Base-by-base conservation (phyloP, 1,284 basidiomycete species). In the Cryptococcus hybrid region DNA sequence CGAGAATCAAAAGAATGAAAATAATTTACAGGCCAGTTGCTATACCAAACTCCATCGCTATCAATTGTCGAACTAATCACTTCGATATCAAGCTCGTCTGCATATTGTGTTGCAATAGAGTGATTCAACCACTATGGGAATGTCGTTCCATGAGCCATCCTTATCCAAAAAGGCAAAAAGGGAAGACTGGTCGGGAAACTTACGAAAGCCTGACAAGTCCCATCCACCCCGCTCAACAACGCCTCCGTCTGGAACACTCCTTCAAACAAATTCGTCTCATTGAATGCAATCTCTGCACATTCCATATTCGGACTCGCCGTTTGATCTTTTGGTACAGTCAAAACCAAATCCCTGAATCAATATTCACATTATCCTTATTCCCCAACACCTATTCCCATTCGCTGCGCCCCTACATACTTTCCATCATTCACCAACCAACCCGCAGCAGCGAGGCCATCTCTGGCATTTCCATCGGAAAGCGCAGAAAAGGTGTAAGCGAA, bases 211-310 rank as follows among this genome's bases (percentile, higher is more conserved):
- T 59, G 42, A 35, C 52, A 56, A 8, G 60, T 62, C 1, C 57
- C 57, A 30, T 45, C 36, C 13, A 48, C 46, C 13, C 52, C 43
- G 11, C 40, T 24, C 1, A 57, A 37, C 47, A 54, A 52, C 44
- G 54, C 54, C 15, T 39, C 44, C n/a, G 56, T 36, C 45, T 60
- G 59, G 52, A 60, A 60, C n/a, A 60, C 47, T n/a, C 59, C 59
- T 13, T 53, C 52, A 12, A 50, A 18, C 7, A 54, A 48, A 3
- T 56, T 52, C n/a, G 34, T 39, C 37, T 59, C 52, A 15, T 46
- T n/a, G 42, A 47, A 51, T 5, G 51, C 50, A 37, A 62, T 51
- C 39, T 59, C 57, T 5, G 60, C 54, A 42, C 60, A 61, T 5
- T 55, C 48, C 56, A 57, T 58, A 5, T 58, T 18, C 6, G 47